Base-by-base conservation (phyloP, 2,329 filamentous ascomycete species). In the Byssothecium circinans region DNA sequence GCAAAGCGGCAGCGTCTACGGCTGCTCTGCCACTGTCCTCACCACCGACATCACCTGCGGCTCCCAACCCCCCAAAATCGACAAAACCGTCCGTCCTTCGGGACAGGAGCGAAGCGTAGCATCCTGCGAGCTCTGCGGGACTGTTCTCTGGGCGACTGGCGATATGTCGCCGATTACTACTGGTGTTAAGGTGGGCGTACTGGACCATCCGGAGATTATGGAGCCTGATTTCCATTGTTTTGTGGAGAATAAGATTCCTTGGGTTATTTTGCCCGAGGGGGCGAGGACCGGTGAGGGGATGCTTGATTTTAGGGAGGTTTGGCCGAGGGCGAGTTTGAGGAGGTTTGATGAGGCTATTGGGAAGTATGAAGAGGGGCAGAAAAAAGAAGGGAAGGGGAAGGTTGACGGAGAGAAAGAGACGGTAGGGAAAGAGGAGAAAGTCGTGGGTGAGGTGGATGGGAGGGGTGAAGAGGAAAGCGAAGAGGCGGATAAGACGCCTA, bases 171-270 rank as follows among this genome's bases (percentile, higher is more conserved):
- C 51, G 0, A 47, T 49, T 1, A 45, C 60, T 0, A 43, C 38
- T 6, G 52, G 62, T 34, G 32, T 69, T 2, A 41, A 50, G 2
- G 53, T 62, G 10, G 66, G 66, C 10, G 62, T 60, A 1, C 37
- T 69, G 15, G 66, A 69, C 45, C 53, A 56, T 10, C 63, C 66
- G 0, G 43, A 45, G 1, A 41, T 66, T 10, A 62, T 69, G 59
- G 60, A 63, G 41, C 66, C 66, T 1, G 66, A 69, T 46, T 6
- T 62, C 17, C 66, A 69, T 41, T 43, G 48, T 2, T 68, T 52
- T 41, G 50, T 64, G 2, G 62, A 61, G 30, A 62, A 53, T 37
- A 68, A 67, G 33, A n/a, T 69, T 4, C 54, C 56, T 0, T 69
- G 66, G 65, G 36, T 69, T 2, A n/a, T 6, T 3, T 42, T 69